These are phyloP conservation scores for Phytopythium vexans DNA, from an alignment of 352 stramenopile genomes.

Conservation along the genomic window DNA sequence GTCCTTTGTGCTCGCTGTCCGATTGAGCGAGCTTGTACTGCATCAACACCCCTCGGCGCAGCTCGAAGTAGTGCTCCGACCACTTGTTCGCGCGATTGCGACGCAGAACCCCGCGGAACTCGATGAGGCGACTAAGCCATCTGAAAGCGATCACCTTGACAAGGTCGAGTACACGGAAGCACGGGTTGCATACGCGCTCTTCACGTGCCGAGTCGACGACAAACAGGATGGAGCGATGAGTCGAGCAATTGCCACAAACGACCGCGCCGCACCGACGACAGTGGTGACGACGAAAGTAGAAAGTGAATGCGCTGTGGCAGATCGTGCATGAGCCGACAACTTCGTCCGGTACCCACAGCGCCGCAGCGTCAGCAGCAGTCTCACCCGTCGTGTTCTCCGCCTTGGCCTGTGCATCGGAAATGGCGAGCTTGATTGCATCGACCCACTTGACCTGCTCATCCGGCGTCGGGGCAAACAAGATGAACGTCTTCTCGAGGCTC, in stretches of 20 bases:
- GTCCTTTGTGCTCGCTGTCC: not conserved
- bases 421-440: slow-evolving; percentile 42
- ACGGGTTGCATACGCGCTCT: slow-evolving; percentile 70
- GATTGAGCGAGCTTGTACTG: slow-evolving; percentile 57
- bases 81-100: slow-evolving; percentile 77
- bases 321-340: slow-evolving; percentile 64
- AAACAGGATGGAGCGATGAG: slow-evolving; percentile 62
- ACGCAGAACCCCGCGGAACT: slow-evolving; percentile 67
- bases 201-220: slow-evolving; percentile 55
- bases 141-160: slow-evolving; percentile 63
- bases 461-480: slow-evolving; percentile 60
- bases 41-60: slow-evolving; percentile 69
- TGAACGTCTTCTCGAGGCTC: slow-evolving; percentile 81
- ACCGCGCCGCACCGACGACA: slow-evolving; percentile 76
- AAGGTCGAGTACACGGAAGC: slow-evolving; percentile 58
- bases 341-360: slow-evolving; percentile 74
- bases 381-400: slow-evolving; percentile 25
- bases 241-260: slow-evolving; percentile 78
- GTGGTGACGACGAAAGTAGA: slow-evolving; percentile 81
- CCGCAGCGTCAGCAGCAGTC: slow-evolving; percentile 53
- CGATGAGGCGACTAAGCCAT: slow-evolving; percentile 68
- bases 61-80: slow-evolving; percentile 79
- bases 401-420: slow-evolving; percentile 42
- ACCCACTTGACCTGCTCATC: slow-evolving; percentile 57
- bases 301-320: slow-evolving; percentile 59